phyloP scores from a whole-genome alignment of 2,329 filamentous ascomycete species.

The Alternaria ethzedia region DNA sequence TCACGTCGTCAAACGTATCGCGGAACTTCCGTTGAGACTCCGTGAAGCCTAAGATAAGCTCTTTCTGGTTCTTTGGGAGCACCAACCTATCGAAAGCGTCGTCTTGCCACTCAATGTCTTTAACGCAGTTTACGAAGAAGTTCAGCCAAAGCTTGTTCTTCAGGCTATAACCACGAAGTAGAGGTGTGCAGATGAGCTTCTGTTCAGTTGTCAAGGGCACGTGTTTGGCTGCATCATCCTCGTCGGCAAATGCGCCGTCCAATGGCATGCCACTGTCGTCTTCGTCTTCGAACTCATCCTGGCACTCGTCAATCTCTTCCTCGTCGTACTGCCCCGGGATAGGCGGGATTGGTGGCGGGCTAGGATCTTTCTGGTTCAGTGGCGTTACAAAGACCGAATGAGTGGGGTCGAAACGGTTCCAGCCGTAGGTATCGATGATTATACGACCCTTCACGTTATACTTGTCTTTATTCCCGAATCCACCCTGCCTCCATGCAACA shows the following conservation, averaged over 20 bases:
- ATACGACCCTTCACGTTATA: constrained; percentile 57
- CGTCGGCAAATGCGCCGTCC: constrained; percentile 23
- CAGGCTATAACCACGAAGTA: constrained; percentile 44
- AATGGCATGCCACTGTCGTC: constrained; percentile 23
- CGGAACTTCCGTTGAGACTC: constrained; percentile 67
- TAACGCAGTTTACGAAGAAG: constrained; percentile 48
- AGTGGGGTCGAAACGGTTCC: constrained; percentile 58
- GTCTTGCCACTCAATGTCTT: constrained; percentile 53
- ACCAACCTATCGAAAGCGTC: constrained; percentile 55
- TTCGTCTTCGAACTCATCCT: not conserved
- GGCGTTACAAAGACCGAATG: constrained; percentile 48
- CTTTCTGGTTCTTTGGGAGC: constrained; percentile 31
- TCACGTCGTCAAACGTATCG: constrained; percentile 51
- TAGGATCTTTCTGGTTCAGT: constrained; percentile 39
- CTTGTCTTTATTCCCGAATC: constrained; percentile 47
- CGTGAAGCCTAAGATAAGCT: constrained; percentile 65
- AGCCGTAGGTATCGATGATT: constrained; percentile 60
- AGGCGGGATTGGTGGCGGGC: not conserved
- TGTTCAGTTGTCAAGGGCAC: constrained; percentile 20
- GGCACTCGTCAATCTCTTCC: constrained; percentile 11
- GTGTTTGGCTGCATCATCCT: constrained; percentile 20
- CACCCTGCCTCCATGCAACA: constrained; percentile 47
- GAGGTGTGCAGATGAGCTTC: constrained; percentile 53
- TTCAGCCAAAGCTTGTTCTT: constrained; percentile 37
- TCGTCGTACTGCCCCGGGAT: constrained; percentile 7